Base-by-base conservation (phyloP, 1,284 basidiomycete genomes). In the Entoloma clypeatum region DNA sequence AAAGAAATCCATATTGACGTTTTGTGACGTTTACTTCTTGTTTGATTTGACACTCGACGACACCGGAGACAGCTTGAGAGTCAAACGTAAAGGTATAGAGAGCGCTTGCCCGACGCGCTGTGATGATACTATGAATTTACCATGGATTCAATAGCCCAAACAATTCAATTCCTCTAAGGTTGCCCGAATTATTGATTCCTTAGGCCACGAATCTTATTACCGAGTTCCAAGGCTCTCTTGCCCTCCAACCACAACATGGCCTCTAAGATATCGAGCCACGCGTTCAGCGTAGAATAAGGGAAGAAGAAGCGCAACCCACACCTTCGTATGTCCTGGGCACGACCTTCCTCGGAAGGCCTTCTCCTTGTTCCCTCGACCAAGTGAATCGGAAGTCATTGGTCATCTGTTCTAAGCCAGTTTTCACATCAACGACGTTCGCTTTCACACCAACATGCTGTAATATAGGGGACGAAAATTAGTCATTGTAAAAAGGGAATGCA, bases 221-320 rank as follows among this genome's bases (percentile, higher is more conserved):
- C 79, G 43, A 81, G 66, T 53, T 80, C 77, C 1, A 85, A 64
- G 3, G 81, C 79, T 7, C 88, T 71, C 44, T 75, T 77, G 1
- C 83, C 87, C 60, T 91, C 87, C 19, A 91, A 64, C 79, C 85
- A 91, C 28, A 79, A 63, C 86, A 92, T 91, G 3, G 84, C 79
- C 60, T 90, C 88, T 79, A n/a, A n/a, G n/a, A n/a, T n/a, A n/a
- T n/a, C n/a, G n/a, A n/a, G 61, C 30, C 53, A 24, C 51, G 26
- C 38, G 3, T 19, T 7, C 5, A 36, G 26, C 16, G 17, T 26
- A 34, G 9, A 35, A 16, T 29, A 16, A 22, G 28, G 16, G 8
- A 38, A 11, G 26, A 22, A 23, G 16, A 28, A 55, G 27, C 9
- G n/a, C 18, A 13, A 26, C 5, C 16, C 69, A 10, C 48, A 79